phyloP scores from a whole-genome alignment of 768 basidiomycete genomes.

The Serpula lacrymans region DNA sequence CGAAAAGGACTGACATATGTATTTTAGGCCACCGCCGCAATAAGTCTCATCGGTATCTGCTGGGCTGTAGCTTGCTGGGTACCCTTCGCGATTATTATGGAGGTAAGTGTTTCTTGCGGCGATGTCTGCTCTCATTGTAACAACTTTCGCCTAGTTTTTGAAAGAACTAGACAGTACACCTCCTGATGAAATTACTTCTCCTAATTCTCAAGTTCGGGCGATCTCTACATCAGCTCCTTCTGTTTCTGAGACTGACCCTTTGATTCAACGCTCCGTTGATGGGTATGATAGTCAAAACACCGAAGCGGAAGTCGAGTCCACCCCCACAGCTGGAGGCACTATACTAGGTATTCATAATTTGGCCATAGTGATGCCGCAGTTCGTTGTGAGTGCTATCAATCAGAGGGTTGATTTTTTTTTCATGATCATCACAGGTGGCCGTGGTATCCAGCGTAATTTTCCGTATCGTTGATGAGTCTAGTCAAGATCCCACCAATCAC shows the following conservation, averaged over 20 bases:
- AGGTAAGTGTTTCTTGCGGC: conserved; percentile 43
- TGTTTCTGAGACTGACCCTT: conserved; percentile 43
- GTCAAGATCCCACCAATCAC: conserved; percentile 40
- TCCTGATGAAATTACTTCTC: conserved; percentile 21
- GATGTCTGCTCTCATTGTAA: not conserved
- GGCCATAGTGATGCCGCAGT: conserved; percentile 92
- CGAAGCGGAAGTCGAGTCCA: conserved; percentile 28
- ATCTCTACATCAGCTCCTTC: conserved; percentile 51
- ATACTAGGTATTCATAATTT: conserved; percentile 94
- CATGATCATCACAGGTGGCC: conserved; percentile 58
- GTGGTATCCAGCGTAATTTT: conserved; percentile 86
- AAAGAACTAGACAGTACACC: conserved; percentile 44
- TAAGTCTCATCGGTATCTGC: conserved; percentile 85
- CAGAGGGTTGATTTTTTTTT: not conserved
- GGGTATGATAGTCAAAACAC: conserved; percentile 39
- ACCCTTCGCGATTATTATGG: conserved; percentile 97
- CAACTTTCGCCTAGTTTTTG: conserved; percentile 48
- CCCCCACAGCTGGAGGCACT: conserved; percentile 79
- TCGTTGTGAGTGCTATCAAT: conserved; percentile 59
- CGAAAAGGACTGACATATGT: too few species aligned
- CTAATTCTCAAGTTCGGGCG: conserved; percentile 52
- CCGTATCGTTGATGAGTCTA: conserved; percentile 63
- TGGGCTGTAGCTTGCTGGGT: conserved; percentile 99
- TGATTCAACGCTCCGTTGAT: conserved; percentile 54
- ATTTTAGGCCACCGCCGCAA: conserved; percentile 72